These are phyloP conservation scores for Xylaria sp. DNA, from an alignment of 2,329 filamentous ascomycete species.

Conservation along the genomic window DNA sequence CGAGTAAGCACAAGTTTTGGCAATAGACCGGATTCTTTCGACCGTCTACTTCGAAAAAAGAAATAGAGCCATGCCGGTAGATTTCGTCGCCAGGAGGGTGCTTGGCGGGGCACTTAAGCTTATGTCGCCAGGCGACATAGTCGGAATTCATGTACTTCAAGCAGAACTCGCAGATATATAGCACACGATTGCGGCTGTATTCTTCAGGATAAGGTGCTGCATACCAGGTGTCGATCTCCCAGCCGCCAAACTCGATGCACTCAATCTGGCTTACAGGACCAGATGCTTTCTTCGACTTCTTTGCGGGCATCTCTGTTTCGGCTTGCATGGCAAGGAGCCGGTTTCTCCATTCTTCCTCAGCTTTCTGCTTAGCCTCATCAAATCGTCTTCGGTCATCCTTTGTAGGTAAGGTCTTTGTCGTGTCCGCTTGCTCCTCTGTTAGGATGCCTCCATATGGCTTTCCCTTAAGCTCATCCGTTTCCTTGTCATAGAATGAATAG, in stretches of 20 bases:
- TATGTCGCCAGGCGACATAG: slow-evolving; percentile 97
- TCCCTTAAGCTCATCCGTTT: slow-evolving; percentile 86
- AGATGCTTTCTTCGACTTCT: slow-evolving; percentile 77
- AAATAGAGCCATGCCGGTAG: slow-evolving; percentile 88
- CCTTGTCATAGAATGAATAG: slow-evolving; percentile 88
- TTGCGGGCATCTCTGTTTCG: slow-evolving; percentile 69
- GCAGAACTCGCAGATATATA: slow-evolving; percentile 99
- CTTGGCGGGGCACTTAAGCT: slow-evolving; percentile 95
- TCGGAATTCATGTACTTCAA: slow-evolving; percentile 99
- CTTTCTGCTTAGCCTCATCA: slow-evolving; percentile 87
- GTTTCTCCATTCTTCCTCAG: slow-evolving; percentile 90
- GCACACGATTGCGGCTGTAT: slow-evolving; percentile 92
- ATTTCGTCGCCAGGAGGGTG: slow-evolving; percentile 98
- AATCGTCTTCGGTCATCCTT: slow-evolving; percentile 85
- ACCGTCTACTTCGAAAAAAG: slow-evolving; percentile 97
- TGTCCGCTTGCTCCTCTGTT: slow-evolving; percentile 88
- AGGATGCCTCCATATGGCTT: slow-evolving; percentile 97
- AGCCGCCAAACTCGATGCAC: slow-evolving; percentile 97
- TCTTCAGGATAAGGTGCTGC: slow-evolving; percentile 98
- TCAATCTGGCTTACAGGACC: slow-evolving; percentile 96
- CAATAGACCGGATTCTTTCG: slow-evolving; percentile 98
- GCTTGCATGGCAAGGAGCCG: slow-evolving; percentile 69
- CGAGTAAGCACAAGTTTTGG: slow-evolving; percentile 94
- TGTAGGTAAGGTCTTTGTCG: slow-evolving; percentile 84
- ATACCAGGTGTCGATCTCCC: slow-evolving; percentile 99